Percentiles rank a stretch among this genome's conserved stretches.
Evolutionary conservation across 139 green algal species (phyloP).

Genomic region (Edaphochlamys debaryana): DNA sequence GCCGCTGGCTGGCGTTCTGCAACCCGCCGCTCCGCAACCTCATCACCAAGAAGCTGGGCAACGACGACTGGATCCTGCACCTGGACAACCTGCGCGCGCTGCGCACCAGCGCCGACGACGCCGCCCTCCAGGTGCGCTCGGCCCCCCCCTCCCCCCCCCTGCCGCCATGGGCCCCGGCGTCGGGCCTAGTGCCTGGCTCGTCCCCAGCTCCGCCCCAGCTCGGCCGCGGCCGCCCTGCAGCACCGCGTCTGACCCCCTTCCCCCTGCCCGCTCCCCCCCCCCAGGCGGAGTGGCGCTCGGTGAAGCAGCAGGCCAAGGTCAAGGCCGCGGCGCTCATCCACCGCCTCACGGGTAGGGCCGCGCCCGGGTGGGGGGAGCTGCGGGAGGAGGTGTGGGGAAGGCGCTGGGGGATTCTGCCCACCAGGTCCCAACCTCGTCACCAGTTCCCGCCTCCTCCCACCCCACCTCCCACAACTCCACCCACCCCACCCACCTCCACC

Average conservation of each 20-base stretch:
- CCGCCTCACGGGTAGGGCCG: conserved; percentile 52
- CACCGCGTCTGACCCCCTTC: no score
- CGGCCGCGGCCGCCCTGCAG: no score
- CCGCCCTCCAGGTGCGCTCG: conserved; percentile 70
- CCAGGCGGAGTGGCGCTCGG: conserved; percentile 77
- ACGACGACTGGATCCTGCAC: conserved; percentile 93
- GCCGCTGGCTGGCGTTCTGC: conserved; percentile 97
- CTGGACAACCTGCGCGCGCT: conserved; percentile 62
- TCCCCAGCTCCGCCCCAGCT: no score
- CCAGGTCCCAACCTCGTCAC: background rate
- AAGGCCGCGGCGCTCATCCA: conserved; percentile 80
- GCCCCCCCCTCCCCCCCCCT: no score
- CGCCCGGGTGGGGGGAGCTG: no score
- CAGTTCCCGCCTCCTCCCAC: background rate
- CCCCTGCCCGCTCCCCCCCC: no score
- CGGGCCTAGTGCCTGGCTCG: no score
- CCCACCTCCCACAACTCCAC: background rate
- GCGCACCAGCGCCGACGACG: conserved; percentile 69
- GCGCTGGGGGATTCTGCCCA: no score
- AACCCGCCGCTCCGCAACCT: conserved; percentile 91
- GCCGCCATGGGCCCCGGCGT: no score
- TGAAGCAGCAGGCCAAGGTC: conserved; percentile 91
- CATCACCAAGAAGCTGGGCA: conserved; percentile 88
- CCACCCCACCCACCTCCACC: background rate
- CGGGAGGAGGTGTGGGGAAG: no score